Evolutionary conservation across 306 rosid species (phyloP), one percentile per base, ranked within the genome.

Genomic region (Styphnolobium japonicum): DNA sequence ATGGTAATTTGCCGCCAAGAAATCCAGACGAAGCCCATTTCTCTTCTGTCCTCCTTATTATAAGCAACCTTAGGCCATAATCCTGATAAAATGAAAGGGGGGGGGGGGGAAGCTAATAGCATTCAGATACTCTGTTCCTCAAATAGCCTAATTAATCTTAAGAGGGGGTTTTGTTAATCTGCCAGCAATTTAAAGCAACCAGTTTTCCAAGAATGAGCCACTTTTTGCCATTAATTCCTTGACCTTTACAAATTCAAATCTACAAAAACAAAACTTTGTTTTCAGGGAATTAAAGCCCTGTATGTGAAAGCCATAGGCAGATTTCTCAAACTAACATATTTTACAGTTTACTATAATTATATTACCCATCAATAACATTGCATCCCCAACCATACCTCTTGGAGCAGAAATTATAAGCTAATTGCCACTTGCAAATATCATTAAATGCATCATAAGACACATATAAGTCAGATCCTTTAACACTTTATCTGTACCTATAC

Each of bases 331-430:
- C 62, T 18, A 75, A 56, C 64, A 56, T 8, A 43, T 29, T 23
- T 68, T 49, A 16, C 19, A 25, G 51, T 58, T 60, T 18, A 48
- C 53, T 83, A 77, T 12, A 36, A 53, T 66, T 18, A 19, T 31
- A 33, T 43, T 57, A 36, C 21, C 53, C 36, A 27, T 25, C 46
- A 71, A 18, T 33, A n/a, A 55, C 16, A 68, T 42, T 60, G 18
- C 8, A 62, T 67, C 39, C 39, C 40, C 37, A 36, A 9, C n/a
- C 64, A 43, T n/a, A 42, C 12, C 45, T 31, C 76, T 23, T 3
- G 4, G 29, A 72, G 57, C 45, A 83, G 22, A 53, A 36, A 78
- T 10, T 78, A 72, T 25, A 18, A 65, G 80, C 58, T 36, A 71
- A 73, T 45, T 40, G 61, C 43, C 57, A 7, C 66, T 45, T 40